A percentile compares a stretch with the other conserved stretches of the same genome.
These are phyloP conservation scores for Hyphopichia fennica DNA, from an alignment of 1,139 yeast genomes.

Conservation along the genomic window DNA sequence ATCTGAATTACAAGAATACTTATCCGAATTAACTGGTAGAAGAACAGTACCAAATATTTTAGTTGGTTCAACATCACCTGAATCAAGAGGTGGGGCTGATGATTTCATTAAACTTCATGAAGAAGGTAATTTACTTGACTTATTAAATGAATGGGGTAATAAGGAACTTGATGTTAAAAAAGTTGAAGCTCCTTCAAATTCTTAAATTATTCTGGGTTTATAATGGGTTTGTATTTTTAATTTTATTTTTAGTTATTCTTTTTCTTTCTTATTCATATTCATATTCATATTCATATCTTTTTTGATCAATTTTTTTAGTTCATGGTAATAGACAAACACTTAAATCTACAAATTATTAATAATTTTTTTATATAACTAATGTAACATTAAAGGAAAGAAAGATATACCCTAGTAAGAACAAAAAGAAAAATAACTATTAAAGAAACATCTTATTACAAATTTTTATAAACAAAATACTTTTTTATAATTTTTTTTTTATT, in stretches of 20 bases:
- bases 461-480: background rate
- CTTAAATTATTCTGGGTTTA: slow-evolving; percentile 10
- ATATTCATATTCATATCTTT: background rate
- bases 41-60: slow-evolving; percentile 72
- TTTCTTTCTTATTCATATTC: background rate
- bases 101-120: slow-evolving; percentile 68
- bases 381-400: slow-evolving; percentile 21
- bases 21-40: slow-evolving; percentile 59
- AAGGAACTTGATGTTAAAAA: slow-evolving; percentile 53
- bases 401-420: slow-evolving; percentile 6
- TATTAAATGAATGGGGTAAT: slow-evolving; percentile 64
- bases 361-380: too few species aligned
- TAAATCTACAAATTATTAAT: slow-evolving; percentile 5
- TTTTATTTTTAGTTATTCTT: background rate
- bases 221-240: too few species aligned
- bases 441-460: background rate
- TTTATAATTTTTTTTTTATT: background rate
- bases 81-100: slow-evolving; percentile 76
- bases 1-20: slow-evolving; percentile 56
- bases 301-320: too few species aligned
- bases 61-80: slow-evolving; percentile 51
- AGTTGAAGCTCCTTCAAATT: slow-evolving; percentile 56
- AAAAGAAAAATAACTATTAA: slow-evolving; percentile 2
- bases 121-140: slow-evolving; percentile 48
- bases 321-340: too few species aligned